These are phyloP conservation scores for Nepenthes mirabilis DNA, from an alignment of 148 eudicot species.

Conservation along the genomic window DNA sequence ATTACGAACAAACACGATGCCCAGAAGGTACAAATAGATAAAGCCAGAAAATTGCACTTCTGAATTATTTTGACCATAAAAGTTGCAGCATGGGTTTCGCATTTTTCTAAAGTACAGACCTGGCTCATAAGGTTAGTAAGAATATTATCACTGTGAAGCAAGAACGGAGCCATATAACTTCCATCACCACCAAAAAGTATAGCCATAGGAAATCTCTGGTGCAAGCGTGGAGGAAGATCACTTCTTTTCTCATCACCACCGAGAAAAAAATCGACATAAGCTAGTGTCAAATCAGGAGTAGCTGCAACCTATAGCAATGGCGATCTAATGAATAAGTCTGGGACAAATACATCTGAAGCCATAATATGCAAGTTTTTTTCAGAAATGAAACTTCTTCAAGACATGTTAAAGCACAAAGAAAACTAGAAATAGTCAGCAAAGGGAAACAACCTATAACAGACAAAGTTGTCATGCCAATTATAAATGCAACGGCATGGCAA, in stretches of 20 bases:
- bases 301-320: slow-evolving; percentile 64
- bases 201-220: slow-evolving; percentile 77
- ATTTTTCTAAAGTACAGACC: slow-evolving; percentile 29
- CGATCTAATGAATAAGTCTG: not conserved
- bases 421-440: too few species aligned
- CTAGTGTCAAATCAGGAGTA: slow-evolving; percentile 92
- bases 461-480: too few species aligned
- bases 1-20: not conserved
- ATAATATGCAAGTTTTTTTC: not conserved
- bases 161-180: slow-evolving; percentile 88
- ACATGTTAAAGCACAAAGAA: too few species aligned
- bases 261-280: slow-evolving; percentile 83
- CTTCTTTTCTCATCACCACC: slow-evolving; percentile 97
- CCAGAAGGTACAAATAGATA: not conserved
- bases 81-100: not conserved
- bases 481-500: too few species aligned
- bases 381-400: not conserved
- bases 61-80: too few species aligned
- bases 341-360: not conserved
- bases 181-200: slow-evolving; percentile 95
- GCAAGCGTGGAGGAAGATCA: slow-evolving; percentile 89
- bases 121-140: slow-evolving; percentile 92
- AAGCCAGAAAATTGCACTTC: not conserved
- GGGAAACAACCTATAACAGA: too few species aligned
- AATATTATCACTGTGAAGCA: slow-evolving; percentile 81